Evolutionary conservation across 2,329 filamentous ascomycete genomes (phyloP).

Genomic region (Botrytis porri): DNA sequence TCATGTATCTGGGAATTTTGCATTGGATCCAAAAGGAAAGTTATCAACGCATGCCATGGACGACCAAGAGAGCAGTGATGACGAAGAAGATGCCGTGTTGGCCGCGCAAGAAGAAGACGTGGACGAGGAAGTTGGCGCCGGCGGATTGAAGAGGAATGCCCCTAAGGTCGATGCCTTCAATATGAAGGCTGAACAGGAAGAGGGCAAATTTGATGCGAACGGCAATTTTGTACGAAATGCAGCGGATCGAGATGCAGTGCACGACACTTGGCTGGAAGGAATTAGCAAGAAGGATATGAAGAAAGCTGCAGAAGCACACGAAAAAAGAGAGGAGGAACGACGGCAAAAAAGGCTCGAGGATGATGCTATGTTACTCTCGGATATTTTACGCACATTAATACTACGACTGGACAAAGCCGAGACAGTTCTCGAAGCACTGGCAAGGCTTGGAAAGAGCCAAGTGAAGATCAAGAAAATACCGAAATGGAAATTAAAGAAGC

Average conservation of each 20-base stretch:
- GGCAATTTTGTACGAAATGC: slow-evolving; percentile 93
- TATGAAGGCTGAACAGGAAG: slow-evolving; percentile 83
- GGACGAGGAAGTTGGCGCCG: slow-evolving; percentile 86
- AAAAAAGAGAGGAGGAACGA: slow-evolving; percentile 76
- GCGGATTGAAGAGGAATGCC: slow-evolving; percentile 87
- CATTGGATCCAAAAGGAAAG: slow-evolving; percentile 54
- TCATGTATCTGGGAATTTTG: slow-evolving; percentile 59
- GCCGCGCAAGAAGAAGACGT: slow-evolving; percentile 73
- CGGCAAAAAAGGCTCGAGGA: slow-evolving; percentile 69
- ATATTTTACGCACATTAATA: slow-evolving; percentile 73
- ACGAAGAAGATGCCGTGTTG: slow-evolving; percentile 69
- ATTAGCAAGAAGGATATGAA: slow-evolving; percentile 92
- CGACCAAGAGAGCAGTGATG: slow-evolving; percentile 51
- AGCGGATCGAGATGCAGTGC: slow-evolving; percentile 79
- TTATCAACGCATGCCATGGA: slow-evolving; percentile 39
- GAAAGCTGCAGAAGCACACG: slow-evolving; percentile 79
- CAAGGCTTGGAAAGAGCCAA: slow-evolving; percentile 69
- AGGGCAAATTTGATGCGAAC: slow-evolving; percentile 84
- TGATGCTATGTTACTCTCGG: slow-evolving; percentile 69
- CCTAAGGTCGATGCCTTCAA: slow-evolving; percentile 97
- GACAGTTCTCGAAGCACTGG: slow-evolving; percentile 83
- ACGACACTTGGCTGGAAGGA: slow-evolving; percentile 91
- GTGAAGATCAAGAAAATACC: slow-evolving; percentile 58
- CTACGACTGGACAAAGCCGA: slow-evolving; percentile 72
- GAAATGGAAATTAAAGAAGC: slow-evolving; percentile 70